Conservation (phyloP, 2,329 filamentous ascomycete genomes). For the Elsinoe fawcettii region DNA sequence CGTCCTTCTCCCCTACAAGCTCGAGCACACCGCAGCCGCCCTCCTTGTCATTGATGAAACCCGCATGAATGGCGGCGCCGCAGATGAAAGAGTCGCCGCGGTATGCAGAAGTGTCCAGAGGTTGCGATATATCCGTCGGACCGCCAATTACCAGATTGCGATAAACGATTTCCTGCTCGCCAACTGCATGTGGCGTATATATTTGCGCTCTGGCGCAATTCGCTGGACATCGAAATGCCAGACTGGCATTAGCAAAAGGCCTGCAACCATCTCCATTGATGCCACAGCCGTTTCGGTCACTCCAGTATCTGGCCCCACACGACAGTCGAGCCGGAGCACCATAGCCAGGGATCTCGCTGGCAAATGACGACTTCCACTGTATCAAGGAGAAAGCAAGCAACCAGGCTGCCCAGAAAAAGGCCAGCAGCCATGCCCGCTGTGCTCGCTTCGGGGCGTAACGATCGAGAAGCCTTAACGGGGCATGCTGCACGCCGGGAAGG, state of each 20-base stretch:
- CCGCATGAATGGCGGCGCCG: slow-evolving; percentile 74
- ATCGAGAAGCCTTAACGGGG: slow-evolving; percentile 57
- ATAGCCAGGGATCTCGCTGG: slow-evolving; percentile 57
- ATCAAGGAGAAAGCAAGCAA: slow-evolving; percentile 61
- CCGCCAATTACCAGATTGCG: slow-evolving; percentile 49
- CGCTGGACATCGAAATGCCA: slow-evolving; percentile 68
- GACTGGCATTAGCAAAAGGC: slow-evolving; percentile 62
- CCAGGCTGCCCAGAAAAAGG: slow-evolving; percentile 59
- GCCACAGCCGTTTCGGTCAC: slow-evolving; percentile 61
- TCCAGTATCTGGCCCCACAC: slow-evolving; percentile 65
- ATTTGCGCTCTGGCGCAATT: slow-evolving; percentile 60
- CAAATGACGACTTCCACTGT: slow-evolving; percentile 54
- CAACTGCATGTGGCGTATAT: slow-evolving; percentile 67
- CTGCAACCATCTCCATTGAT: slow-evolving; percentile 67
- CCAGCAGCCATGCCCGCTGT: slow-evolving; percentile 52
- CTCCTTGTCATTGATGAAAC: slow-evolving; percentile 60
- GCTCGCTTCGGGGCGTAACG: slow-evolving; percentile 51
- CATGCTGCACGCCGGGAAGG: slow-evolving; percentile 59
- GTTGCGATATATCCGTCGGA: slow-evolving; percentile 32
- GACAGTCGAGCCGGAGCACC: slow-evolving; percentile 57
- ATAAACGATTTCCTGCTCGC: slow-evolving; percentile 55
- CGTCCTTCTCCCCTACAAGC: slow-evolving; percentile 59
- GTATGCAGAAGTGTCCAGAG: slow-evolving; percentile 54
- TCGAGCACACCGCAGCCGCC: slow-evolving; percentile 79
- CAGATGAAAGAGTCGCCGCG: slow-evolving; percentile 87